Percentiles rank a stretch among this genome's conserved stretches.
phyloP scores from a whole-genome alignment of 768 basidiomycete species.

The Termitomyces eurrhizus region DNA sequence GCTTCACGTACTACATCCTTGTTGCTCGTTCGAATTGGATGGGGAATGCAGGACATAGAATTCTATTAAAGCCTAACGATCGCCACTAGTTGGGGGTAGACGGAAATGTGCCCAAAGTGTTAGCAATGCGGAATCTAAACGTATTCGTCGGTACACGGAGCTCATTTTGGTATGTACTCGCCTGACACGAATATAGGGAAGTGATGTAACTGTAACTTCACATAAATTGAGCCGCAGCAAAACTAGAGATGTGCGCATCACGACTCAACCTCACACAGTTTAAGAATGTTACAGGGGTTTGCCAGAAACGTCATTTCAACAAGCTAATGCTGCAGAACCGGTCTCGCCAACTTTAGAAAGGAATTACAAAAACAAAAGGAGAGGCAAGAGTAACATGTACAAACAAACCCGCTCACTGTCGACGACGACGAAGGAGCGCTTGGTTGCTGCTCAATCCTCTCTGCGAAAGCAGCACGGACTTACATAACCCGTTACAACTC shows the following conservation, averaged over 20 bases:
- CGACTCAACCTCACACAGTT: neutral
- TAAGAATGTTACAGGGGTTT: neutral
- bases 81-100: neutral
- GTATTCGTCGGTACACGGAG: neutral
- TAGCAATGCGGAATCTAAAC: neutral
- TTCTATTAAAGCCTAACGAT: neutral
- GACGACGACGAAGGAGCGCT: slow-evolving; percentile 33
- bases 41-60: neutral
- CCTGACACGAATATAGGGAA: neutral
- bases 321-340: neutral
- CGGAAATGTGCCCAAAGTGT: neutral
- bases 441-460: slow-evolving; percentile 13
- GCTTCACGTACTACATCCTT: neutral
- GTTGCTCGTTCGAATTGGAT: neutral
- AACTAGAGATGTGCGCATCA: neutral
- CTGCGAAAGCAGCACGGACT: slow-evolving; percentile 5
- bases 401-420: slow-evolving; percentile 40
- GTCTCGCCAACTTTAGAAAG: neutral
- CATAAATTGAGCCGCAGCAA: neutral
- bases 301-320: neutral
- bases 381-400: slow-evolving; percentile 25
- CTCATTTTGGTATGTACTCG: neutral
- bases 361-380: neutral
- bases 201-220: neutral
- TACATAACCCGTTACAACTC: neutral